Evolutionary conservation across 2,329 filamentous ascomycete genomes (phyloP), one percentile per base, ranked within the genome.

Genomic region (Cladosporium colombiae): DNA sequence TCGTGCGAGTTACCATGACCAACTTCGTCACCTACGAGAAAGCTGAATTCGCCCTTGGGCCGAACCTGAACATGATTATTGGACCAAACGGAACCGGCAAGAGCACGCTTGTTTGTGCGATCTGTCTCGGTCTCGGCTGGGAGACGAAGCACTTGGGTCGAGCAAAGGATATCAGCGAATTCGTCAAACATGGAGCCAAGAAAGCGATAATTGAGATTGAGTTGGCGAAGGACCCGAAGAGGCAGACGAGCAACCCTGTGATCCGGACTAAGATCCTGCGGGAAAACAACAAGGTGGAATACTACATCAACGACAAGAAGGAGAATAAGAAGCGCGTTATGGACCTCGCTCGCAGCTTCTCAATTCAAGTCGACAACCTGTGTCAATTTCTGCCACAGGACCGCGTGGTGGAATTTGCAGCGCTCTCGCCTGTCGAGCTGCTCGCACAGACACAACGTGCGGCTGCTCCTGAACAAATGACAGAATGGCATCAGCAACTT

Each of bases 41-140:
- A 62, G 94, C 93, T 64, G 93, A 97, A 70, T 97, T 98, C 78
- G 87, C 90, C 66, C 92, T 93, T 14, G 95, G 95, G 0, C 94
- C 95, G 0, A 94, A 91, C 75, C 79, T 99, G 74, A 99, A 99
- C 77, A 98, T 99, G 94, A 89, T 99, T 62, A 97, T 99, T 71
- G 95, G 95, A 0, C 95, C 95, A n/a, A 99, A 99, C 74, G 95
- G 95, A 37, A 98, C 95, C 0, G 95, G 95, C 64, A 99, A 99
- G 80, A 98, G 94, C 79, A 97, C 95, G 0, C 84, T 99, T 29
- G 94, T 99, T 52, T 99, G 95, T 79, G 95, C 95, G 53, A 96
- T 99, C 71, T 98, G 95, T 74, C 81, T 99, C 16, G 95, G 95
- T 2, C 81, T 99, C 29, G 95, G 95, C 57, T 97, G 90, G 83